phyloP scores from a whole-genome alignment of 2,329 filamentous ascomycete species.

The Leptographium galeiforme region DNA sequence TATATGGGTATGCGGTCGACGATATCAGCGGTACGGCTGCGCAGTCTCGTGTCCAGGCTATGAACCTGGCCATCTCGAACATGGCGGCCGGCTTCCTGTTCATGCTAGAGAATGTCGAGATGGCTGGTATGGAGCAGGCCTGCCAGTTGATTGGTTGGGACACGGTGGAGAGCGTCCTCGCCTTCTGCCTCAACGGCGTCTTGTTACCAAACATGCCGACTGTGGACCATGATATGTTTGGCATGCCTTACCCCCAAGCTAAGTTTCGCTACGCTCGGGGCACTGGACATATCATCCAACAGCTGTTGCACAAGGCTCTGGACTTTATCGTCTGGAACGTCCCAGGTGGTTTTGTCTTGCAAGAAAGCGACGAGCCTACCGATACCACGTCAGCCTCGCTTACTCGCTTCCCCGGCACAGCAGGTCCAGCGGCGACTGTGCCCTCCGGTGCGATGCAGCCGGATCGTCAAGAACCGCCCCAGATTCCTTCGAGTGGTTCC shows the following conservation, averaged over 20 bases:
- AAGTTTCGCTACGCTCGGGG: constrained; percentile 38
- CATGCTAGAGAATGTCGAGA: constrained; percentile 9
- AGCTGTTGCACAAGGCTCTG: constrained; percentile 39
- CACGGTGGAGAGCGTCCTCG: constrained; percentile 10
- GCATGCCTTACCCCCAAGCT: constrained; percentile 12
- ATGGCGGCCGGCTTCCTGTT: constrained; percentile 10
- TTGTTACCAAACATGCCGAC: constrained; percentile 15
- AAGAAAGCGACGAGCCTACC: constrained; percentile 23
- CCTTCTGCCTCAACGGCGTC: constrained; percentile 15
- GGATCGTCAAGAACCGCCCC: not conserved
- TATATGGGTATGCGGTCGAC: constrained; percentile 11
- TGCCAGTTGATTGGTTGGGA: constrained; percentile 9
- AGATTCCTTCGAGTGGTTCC: not conserved
- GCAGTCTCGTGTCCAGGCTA: not conserved
- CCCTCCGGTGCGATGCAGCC: not conserved
- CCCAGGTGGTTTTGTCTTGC: constrained; percentile 37
- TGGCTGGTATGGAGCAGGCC: constrained; percentile 5
- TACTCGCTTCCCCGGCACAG: constrained; percentile 1
- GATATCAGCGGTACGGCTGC: not conserved
- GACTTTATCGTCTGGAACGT: constrained; percentile 49
- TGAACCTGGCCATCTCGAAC: constrained; percentile 9
- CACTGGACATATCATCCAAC: constrained; percentile 24
- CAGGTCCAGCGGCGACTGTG: too few relatives aligned
- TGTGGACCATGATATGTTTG: constrained; percentile 8
- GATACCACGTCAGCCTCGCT: constrained; percentile 22